Percentiles rank a stretch among this genome's conserved stretches.
phyloP scores from a whole-genome alignment of 2,329 filamentous ascomycete species.

The Verticillium albo-atrum region DNA sequence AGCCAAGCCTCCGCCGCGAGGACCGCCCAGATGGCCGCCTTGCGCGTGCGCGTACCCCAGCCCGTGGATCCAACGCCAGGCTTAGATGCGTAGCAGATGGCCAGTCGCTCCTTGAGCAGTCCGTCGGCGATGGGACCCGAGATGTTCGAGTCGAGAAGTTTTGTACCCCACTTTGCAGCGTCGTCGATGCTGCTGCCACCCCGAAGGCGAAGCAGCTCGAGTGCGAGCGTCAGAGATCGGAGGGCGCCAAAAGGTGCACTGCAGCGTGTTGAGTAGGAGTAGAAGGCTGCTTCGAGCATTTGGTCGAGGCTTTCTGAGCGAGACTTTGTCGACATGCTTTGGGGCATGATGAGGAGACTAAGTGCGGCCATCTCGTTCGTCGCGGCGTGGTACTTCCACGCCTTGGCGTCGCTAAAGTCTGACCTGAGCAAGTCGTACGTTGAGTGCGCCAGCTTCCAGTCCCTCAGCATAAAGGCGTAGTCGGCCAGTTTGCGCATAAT shows the following conservation, averaged over 20 bases:
- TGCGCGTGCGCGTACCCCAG: constrained; percentile 71
- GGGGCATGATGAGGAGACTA: constrained; percentile 73
- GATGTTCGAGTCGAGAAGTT: constrained; percentile 74
- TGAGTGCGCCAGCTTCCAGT: constrained; percentile 88
- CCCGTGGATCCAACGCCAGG: constrained; percentile 49
- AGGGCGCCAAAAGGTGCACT: constrained; percentile 74
- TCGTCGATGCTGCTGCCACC: constrained; percentile 80
- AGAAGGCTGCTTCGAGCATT: constrained; percentile 84
- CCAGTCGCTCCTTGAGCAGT: constrained; percentile 79
- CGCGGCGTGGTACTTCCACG: constrained; percentile 92
- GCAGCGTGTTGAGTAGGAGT: constrained; percentile 88
- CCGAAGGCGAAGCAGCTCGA: constrained; percentile 79
- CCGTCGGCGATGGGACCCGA: constrained; percentile 73
- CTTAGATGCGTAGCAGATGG: constrained; percentile 76
- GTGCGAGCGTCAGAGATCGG: constrained; percentile 68
- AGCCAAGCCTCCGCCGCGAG: constrained; percentile 83
- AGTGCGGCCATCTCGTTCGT: constrained; percentile 93
- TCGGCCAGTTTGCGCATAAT: constrained; percentile 91
- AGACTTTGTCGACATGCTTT: constrained; percentile 67
- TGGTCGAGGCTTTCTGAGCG: constrained; percentile 78
- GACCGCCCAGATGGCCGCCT: constrained; percentile 85
- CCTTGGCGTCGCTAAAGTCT: constrained; percentile 93
- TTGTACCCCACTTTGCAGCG: constrained; percentile 78
- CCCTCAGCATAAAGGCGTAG: constrained; percentile 93
- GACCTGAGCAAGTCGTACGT: constrained; percentile 86